Conservation (phyloP, 306 rosid species). For the Lathyrus tuberosus region DNA sequence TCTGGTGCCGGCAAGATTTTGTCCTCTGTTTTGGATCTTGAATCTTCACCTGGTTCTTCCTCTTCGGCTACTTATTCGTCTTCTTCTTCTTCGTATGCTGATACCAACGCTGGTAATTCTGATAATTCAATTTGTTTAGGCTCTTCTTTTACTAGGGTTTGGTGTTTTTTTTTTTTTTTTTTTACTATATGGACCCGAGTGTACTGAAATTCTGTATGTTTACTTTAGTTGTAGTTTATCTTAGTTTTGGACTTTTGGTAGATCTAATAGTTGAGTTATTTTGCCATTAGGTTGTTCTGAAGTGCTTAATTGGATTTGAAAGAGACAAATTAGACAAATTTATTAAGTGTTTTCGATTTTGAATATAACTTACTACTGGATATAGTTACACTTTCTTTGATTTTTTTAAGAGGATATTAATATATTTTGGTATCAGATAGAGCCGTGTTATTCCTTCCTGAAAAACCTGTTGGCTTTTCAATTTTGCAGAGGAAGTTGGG, state of each 20-base stretch:
- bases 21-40: constrained; percentile 62
- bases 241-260: constrained; percentile 29
- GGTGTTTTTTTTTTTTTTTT: background rate
- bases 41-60: constrained; percentile 46
- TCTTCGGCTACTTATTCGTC: constrained; percentile 50
- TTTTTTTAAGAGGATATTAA: background rate
- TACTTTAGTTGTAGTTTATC: constrained; percentile 18
- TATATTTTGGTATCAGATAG: constrained; percentile 16
- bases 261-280: constrained; percentile 26
- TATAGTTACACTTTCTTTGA: background rate
- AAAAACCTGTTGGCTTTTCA: constrained; percentile 19
- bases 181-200: constrained; percentile 11
- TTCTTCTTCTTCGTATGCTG: constrained; percentile 45
- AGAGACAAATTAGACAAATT: background rate
- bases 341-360: constrained; percentile 5
- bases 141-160: background rate
- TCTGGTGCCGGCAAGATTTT: constrained; percentile 76
- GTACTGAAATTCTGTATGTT: constrained; percentile 9
- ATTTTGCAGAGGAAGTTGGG: constrained; percentile 65
- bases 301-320: constrained; percentile 26
- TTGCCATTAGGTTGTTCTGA: constrained; percentile 10
- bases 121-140: background rate
- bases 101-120: constrained; percentile 53
- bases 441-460: constrained; percentile 13
- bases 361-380: background rate